Evolutionary conservation across 768 basidiomycete species (phyloP), one percentile per base, ranked within the genome.

Genomic region (Rhodotorula kratochvilovae): DNA sequence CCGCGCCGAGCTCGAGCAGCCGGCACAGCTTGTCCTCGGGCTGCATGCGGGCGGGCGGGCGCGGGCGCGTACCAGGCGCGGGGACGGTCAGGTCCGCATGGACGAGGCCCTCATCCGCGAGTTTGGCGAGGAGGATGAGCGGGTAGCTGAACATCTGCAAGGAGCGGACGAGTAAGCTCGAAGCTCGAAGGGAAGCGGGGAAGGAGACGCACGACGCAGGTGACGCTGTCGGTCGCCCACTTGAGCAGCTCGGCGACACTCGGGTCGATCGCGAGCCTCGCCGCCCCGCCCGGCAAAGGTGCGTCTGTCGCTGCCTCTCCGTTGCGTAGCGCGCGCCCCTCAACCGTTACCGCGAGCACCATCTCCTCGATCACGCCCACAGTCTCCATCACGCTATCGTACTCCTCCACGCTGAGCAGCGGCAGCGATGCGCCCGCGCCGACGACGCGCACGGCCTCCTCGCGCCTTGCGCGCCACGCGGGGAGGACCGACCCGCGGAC

Each of bases 81-180:
- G 68, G 63, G 46, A 75, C 70, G 25, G 64, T 66, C 23, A 75
- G 65, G 65, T 72, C 70, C 29, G 65, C 50, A 21, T 55, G 57
- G 23, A 75, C 65, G 25, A 75, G 61, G 21, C 74, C 74, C 60
- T 75, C 74, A 58, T 72, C 68, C 50, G 68, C 70, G 42, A 75
- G 67, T 36, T 70, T 66, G 57, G 62, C 67, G 65, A 75, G 67
- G 56, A 72, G 66, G 64, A 75, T 71, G 57, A 72, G 53, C 21
- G 74, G 65, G 36, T 69, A 73, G 56, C 46, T 58, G 61, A 68
- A 73, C 65, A 73, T 67, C 67, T 68, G 63, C 33, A 6, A 48
- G 19, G 23, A 48, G 12, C 46, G 46, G 46, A n/a, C 6, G 35
- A 15, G n/a, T 50, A 12, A 27, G 19, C 46, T 12, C 21, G 6